Base-by-base conservation (phyloP, 2,329 filamentous ascomycete species). In the Diaporthe sp. region DNA sequence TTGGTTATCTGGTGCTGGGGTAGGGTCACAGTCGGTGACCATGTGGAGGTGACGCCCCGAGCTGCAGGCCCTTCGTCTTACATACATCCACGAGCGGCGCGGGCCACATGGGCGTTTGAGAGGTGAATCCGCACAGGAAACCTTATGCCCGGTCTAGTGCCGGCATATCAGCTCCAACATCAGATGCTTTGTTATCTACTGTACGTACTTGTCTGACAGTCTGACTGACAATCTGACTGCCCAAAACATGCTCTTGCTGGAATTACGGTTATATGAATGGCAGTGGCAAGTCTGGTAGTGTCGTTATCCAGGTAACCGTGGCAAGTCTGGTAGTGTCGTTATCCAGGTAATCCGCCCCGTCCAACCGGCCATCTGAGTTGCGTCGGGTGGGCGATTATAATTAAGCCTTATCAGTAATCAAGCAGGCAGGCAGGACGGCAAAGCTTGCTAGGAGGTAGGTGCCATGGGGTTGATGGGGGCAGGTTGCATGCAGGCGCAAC, bases 301-400 rank as follows among this genome's bases (percentile, higher is more conserved):
- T 28, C 46, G 62, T 49, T 31, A 28, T 25, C n/a, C n/a, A n/a
- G n/a, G n/a, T n/a, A n/a, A n/a, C n/a, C n/a, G 65, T 69, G 65
- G 49, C 65, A 19, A 55, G 3, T 13, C 37, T 69, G n/a, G 19
- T 8, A 12, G 4, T 55, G 22, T 28, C 46, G 62, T 49, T 22
- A 28, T 19, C 8, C 22, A 15, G 25, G 17, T 22, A 5, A 22
- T 53, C 46, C 46, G 9, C 8, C 25, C 4, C 25, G 31, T 53
- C 46, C 46, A n/a, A 4, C 25, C 4, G 39, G 31, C 25, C 13
- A 25, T 10, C 13, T 37, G 28, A 22, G 44, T 31, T 67, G 61
- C 22, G 53, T 22, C 22, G 55, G 39, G 61, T 46, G 57, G 34
- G 8, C 37, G 8, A 31, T 12, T 51, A 25, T 25, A 22, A 39